Conservation (phyloP, 179 eudicot species). For the Gypsophila paniculata region DNA sequence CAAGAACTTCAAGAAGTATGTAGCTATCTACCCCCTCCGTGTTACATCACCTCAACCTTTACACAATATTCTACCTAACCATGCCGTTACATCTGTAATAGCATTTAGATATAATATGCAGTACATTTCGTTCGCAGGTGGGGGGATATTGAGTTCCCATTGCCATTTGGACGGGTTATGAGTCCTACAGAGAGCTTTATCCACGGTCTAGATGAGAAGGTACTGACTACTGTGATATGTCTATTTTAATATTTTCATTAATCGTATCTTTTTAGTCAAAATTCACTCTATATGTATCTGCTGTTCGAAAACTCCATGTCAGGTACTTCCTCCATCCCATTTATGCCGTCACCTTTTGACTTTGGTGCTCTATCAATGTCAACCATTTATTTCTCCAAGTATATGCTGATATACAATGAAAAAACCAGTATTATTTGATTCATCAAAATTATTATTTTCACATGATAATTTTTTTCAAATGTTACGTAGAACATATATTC, state of each 20-base stretch:
- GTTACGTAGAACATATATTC: too few relatives aligned
- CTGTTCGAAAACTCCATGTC: too few relatives aligned
- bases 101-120: background rate
- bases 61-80: background rate
- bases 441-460: too few relatives aligned
- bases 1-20: constrained; percentile 80
- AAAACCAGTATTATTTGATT: too few relatives aligned
- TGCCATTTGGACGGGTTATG: constrained; percentile 82
- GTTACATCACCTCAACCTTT: background rate
- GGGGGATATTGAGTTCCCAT: constrained; percentile 73
- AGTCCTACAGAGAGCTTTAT: constrained; percentile 79
- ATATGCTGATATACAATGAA: too few relatives aligned
- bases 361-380: too few relatives aligned
- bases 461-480: too few relatives aligned
- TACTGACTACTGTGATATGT: constrained; percentile 19
- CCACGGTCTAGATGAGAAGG: constrained; percentile 75
- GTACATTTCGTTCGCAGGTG: constrained; percentile 39
- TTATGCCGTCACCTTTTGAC: too few relatives aligned
- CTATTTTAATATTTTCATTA: background rate
- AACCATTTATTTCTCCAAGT: too few relatives aligned
- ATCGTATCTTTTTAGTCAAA: background rate
- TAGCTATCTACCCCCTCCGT: background rate
- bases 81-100: background rate
- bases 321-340: background rate
- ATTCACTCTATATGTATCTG: too few relatives aligned